These are phyloP conservation scores for Aspergillus conjunctus DNA, from an alignment of 495 filamentous ascomycete species.

Conservation along the genomic window DNA sequence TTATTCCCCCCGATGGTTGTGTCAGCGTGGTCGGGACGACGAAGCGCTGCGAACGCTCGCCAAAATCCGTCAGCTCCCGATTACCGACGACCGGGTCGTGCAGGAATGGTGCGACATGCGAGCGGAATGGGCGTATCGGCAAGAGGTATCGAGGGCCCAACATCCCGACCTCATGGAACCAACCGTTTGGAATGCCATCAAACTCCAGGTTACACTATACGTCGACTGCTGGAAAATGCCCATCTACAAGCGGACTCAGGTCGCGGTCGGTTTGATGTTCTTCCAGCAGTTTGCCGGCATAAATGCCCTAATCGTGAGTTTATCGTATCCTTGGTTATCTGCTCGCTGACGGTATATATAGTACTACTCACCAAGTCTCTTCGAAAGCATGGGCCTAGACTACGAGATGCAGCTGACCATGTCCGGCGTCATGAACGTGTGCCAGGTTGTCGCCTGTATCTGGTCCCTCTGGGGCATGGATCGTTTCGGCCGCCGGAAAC, in stretches of 20 bases:
- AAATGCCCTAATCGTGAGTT: slow-evolving; percentile 50
- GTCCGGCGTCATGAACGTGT: slow-evolving; percentile 56
- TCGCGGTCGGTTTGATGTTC: slow-evolving; percentile 51
- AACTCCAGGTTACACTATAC: slow-evolving; percentile 48
- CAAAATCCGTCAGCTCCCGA: slow-evolving; percentile 45
- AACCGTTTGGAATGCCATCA: slow-evolving; percentile 49
- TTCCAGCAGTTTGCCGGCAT: slow-evolving; percentile 57
- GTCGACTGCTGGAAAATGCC: slow-evolving; percentile 39
- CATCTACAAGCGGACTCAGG: slow-evolving; percentile 45
- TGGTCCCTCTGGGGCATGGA: slow-evolving; percentile 67
- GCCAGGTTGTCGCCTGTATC: slow-evolving; percentile 51
- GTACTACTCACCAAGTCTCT: slow-evolving; percentile 57
- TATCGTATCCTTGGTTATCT: too few relatives aligned
- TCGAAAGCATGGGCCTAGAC: slow-evolving; percentile 49
- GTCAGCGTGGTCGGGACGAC: slow-evolving; percentile 46
- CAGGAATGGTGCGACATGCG: slow-evolving; percentile 68
- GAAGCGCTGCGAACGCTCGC: slow-evolving; percentile 51
- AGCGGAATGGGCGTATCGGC: slow-evolving; percentile 49
- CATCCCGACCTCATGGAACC: slow-evolving; percentile 47
- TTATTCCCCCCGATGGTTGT: slow-evolving; percentile 56
- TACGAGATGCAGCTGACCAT: slow-evolving; percentile 51
- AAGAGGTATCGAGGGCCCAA: slow-evolving; percentile 44
- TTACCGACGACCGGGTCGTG: slow-evolving; percentile 38
- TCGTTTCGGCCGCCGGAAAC: slow-evolving; percentile 65
- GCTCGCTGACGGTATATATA: too few relatives aligned